Base-by-base conservation (phyloP, 1,284 basidiomycete species). In the Heterobasidion irregulare region DNA sequence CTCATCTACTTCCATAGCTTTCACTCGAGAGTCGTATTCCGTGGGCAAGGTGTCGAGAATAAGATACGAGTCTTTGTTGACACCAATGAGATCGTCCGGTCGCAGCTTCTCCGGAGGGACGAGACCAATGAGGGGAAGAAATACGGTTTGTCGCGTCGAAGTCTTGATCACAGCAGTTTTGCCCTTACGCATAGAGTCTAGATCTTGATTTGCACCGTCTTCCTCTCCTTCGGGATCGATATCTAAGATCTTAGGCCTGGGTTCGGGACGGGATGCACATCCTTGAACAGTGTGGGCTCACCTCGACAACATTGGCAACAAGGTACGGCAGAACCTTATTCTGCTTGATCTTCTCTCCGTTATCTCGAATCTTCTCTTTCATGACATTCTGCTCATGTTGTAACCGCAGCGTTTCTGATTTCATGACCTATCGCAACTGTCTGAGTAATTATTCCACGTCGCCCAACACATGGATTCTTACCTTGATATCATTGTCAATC, bases 141-240 rank as follows among this genome's bases (percentile, higher is more conserved):
- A 99, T 53, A 99, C 94, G 46, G 97, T 99, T 77, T 95, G 93
- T 58, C 97, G 86, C 6, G 96, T 99, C 0, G 93, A 95, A 1
- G 96, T 99, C 76, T 98, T 99, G 77, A 99, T 95, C 53, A 98
- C 96, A 6, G 96, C 97, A 65, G 94, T 98, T 77, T 98, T 98
- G 47, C 94, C 92, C 73, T 94, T 94, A 62, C 94, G 89, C 77
- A 92, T 90, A 16, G 91, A 91, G 68, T 98, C 92, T 54, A 96
- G 75, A 69, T 98, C 96, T 63, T 92, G 89, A 63, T 93, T 92
- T 16, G 94, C 94, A 50, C 94, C 95, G 57, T 95, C 92, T 65
- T 96, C 93, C 70, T 95, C 89, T 54, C 83, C 86, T 68, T 95
- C 92, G 12, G 94, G 91, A 67, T 96, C 94, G 52, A 99, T 88